phyloP scores from a whole-genome alignment of 1,139 yeast genomes.

The Lodderomyces margitis region DNA sequence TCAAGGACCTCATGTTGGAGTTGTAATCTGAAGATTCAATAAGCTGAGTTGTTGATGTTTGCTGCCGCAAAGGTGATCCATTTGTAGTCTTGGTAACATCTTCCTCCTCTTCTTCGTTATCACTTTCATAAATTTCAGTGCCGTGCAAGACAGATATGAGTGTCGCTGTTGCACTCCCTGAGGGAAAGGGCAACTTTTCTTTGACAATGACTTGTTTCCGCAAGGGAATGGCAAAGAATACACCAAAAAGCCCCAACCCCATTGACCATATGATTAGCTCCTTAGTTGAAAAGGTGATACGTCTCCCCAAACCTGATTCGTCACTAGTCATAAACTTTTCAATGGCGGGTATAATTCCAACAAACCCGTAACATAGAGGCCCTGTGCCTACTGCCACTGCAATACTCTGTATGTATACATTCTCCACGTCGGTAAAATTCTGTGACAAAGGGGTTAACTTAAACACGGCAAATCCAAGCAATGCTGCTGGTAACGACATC shows the following conservation, averaged over 20 bases:
- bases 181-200: constrained; percentile 88
- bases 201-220: constrained; percentile 80
- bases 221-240: constrained; percentile 88
- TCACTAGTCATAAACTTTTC: constrained; percentile 79
- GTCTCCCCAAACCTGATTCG: constrained; percentile 65
- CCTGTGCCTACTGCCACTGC: constrained; percentile 98
- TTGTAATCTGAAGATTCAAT: constrained; percentile 30
- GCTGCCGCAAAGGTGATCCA: constrained; percentile 5
- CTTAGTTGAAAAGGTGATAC: constrained; percentile 34
- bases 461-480: constrained; percentile 82
- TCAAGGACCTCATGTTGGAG: constrained; percentile 57
- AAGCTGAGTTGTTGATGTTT: constrained; percentile 9
- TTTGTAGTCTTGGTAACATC: not conserved
- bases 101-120: constrained; percentile 9
- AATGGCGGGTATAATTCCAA: constrained; percentile 95
- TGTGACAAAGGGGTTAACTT: constrained; percentile 47
- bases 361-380: constrained; percentile 90
- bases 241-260: constrained; percentile 91
- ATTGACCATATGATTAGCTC: constrained; percentile 78
- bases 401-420: constrained; percentile 86
- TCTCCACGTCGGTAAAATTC: constrained; percentile 84
- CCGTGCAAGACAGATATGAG: constrained; percentile 84
- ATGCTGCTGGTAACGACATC: constrained; percentile 98
- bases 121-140: constrained; percentile 52
- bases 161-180: constrained; percentile 96